Evolutionary conservation across 345 rosid species (phyloP).

Genomic region (Aurinia saxatilis): DNA sequence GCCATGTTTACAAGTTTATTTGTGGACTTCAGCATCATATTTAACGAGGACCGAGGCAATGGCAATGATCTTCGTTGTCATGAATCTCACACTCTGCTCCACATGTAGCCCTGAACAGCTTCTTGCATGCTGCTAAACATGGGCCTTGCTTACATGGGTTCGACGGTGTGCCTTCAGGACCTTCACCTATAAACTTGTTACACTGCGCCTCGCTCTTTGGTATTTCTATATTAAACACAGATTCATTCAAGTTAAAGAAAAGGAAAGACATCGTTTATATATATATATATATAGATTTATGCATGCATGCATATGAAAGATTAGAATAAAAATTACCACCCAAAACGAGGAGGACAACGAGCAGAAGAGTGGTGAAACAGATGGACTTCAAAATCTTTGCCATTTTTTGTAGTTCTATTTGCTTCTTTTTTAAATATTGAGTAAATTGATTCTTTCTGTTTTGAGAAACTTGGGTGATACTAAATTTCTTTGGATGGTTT

Average conservation of each 20-base stretch:
- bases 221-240: neutral
- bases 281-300: no score
- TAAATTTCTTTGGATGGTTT: neutral
- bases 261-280: neutral
- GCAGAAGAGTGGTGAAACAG: constrained; percentile 5
- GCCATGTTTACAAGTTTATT: no score
- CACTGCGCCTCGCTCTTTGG: constrained; percentile 4
- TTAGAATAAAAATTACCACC: neutral
- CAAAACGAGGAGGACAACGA: constrained; percentile 13
- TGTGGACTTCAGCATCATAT: no score
- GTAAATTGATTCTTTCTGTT: neutral
- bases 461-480: neutral
- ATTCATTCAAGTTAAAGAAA: no score
- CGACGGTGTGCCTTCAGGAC: neutral
- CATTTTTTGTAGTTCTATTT: neutral
- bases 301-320: neutral
- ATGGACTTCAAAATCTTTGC: constrained; percentile 14
- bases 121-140: no score
- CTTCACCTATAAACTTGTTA: neutral
- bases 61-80: no score
- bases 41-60: no score
- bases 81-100: no score
- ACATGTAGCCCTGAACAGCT: no score
- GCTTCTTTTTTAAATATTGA: no score
- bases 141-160: constrained; percentile 1